These are phyloP conservation scores for Meyerozyma elateridarum DNA, from an alignment of 1,139 yeast species.

Conservation along the genomic window DNA sequence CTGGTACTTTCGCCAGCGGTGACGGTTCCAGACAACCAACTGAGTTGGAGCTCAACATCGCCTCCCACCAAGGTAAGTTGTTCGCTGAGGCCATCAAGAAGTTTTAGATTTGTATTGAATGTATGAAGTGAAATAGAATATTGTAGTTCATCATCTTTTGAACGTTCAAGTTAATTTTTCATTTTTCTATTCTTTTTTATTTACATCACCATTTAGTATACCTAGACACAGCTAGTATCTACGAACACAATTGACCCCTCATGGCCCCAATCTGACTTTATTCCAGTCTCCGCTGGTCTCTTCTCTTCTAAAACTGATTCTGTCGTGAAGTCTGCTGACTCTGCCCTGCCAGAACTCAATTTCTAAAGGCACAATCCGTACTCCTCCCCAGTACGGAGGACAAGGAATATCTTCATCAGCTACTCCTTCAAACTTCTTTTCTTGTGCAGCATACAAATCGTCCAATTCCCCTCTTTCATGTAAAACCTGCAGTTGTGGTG, in stretches of 20 bases:
- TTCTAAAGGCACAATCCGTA: constrained; percentile 80
- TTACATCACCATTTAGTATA: too few relatives aligned
- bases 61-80: constrained; percentile 56
- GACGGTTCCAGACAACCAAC: constrained; percentile 77
- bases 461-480: constrained; percentile 61
- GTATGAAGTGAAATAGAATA: constrained; percentile 8
- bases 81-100: constrained; percentile 47
- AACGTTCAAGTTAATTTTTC: neutral
- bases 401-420: constrained; percentile 68
- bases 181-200: neutral
- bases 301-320: constrained; percentile 69
- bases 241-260: too few relatives aligned
- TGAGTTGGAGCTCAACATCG: constrained; percentile 61
- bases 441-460: constrained; percentile 39
- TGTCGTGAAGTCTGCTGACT: constrained; percentile 82
- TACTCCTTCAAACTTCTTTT: constrained; percentile 53
- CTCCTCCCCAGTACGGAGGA: constrained; percentile 95
- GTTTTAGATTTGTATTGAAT: constrained; percentile 12
- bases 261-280: constrained; percentile 72
- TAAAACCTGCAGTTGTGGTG: constrained; percentile 74
- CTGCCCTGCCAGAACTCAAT: constrained; percentile 98
- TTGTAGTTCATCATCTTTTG: neutral
- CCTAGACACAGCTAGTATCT: too few relatives aligned
- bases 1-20: constrained; percentile 73
- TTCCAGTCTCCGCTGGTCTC: constrained; percentile 50